Evolutionary conservation across 495 filamentous ascomycete species (phyloP), one percentile per base, ranked within the genome.

Genomic region (Penicillium simplicissimum): DNA sequence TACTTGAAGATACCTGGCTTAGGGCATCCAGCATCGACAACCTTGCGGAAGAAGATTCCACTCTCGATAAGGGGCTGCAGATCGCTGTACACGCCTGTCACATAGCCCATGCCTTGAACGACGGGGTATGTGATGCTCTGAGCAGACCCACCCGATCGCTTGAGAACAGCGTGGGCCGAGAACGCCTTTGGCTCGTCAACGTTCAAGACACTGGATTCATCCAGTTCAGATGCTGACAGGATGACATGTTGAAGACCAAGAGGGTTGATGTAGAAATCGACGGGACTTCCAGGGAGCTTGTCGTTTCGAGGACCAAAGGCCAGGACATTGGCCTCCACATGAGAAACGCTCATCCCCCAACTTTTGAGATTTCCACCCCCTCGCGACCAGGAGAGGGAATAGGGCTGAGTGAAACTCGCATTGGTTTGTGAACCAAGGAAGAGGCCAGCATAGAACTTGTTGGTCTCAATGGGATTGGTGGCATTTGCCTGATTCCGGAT

Each of bases 371-470:
- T 79, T 13, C 90, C 90, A 43, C 74, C 73, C 2, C 92, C 93
- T 67, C 85, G 87, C 3, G 86, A 80, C 91, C 92, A 96, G 38
- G 83, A 74, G 3, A 97, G 63, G 0, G 89, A 88, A 72, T 97
- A 98, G 10, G 95, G 95, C 70, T 96, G 88, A 2, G 91, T 90
- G 81, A 90, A 97, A 0, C 86, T 83, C 1, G 87, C 81, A 38
- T 84, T 82, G 4, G 76, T 83, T 72, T 96, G 93, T 49, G 74
- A 82, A 4, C 88, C 92, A 3, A 97, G 77, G 67, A 94, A 95
- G 63, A 96, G 87, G 52, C 96, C 96, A 55, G 87, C 86, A 67
- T 96, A 96, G 73, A 97, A 98, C 67, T 96, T 97, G 74, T 97
- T 96, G 13, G 93, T 95, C 53, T 84, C 77, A 62, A 91, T 81